Conservation (phyloP, 2,329 filamentous ascomycete genomes). For the Phialophora expanda region DNA sequence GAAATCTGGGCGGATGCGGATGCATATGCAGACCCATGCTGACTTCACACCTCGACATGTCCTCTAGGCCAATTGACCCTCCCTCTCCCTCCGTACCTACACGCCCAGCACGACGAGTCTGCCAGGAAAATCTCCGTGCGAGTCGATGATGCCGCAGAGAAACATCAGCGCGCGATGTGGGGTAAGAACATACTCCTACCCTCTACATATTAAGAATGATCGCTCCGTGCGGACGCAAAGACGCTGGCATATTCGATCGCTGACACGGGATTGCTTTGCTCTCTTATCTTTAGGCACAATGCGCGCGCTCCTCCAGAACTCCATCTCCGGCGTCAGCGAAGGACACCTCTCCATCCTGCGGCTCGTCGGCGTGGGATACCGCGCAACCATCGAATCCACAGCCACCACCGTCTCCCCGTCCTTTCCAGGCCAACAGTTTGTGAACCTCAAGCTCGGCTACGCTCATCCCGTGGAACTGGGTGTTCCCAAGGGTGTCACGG, state of each 20-base stretch:
- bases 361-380: conserved; percentile 93
- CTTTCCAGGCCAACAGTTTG: conserved; percentile 83
- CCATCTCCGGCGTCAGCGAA: conserved; percentile 93
- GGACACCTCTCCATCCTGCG: conserved; percentile 92
- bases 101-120: conserved; percentile 69
- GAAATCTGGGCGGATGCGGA: background rate
- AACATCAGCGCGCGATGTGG: conserved; percentile 93
- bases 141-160: conserved; percentile 70
- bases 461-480: conserved; percentile 92
- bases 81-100: conserved; percentile 78
- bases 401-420: conserved; percentile 65
- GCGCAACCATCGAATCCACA: conserved; percentile 82
- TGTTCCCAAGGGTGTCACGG: conserved; percentile 80
- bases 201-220: background rate
- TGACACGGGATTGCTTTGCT: background rate
- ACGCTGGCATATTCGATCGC: background rate
- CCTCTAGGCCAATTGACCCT: conserved; percentile 72
- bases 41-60: conserved; percentile 28
- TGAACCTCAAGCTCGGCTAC: conserved; percentile 93
- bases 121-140: conserved; percentile 69
- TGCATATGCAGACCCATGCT: conserved; percentile 18
- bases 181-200: conserved; percentile 62
- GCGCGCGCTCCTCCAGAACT: conserved; percentile 86
- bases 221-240: too few relatives aligned
- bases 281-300: conserved; percentile 70